Conservation (phyloP, 2,329 filamentous ascomycete genomes). For the Aspergillus candidus region DNA sequence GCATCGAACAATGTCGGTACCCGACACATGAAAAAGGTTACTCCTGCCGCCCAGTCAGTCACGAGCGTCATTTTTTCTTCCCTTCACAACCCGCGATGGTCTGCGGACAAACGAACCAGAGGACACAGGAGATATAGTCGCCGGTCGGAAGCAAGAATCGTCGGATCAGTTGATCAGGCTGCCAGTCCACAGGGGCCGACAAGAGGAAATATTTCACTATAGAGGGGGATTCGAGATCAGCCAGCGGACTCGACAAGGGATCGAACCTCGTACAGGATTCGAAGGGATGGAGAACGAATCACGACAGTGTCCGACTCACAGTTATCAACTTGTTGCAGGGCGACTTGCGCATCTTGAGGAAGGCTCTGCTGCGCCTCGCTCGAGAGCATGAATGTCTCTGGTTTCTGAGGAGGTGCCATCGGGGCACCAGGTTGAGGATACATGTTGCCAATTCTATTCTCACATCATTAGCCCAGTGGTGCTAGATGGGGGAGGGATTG, state of each 20-base stretch:
- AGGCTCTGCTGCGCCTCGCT: constrained; percentile 94
- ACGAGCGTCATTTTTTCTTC: constrained; percentile 2
- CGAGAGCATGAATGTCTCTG: constrained; percentile 97
- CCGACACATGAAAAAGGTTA: constrained; percentile 98
- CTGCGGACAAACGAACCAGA: constrained; percentile 59
- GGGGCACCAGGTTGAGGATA: constrained; percentile 71
- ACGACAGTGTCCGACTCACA: constrained; percentile 52
- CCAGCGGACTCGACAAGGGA: neutral
- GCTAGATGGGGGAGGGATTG: constrained; percentile 16
- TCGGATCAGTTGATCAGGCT: constrained; percentile 90
- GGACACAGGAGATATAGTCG: constrained; percentile 96
- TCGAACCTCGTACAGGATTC: neutral
- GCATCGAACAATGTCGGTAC: constrained; percentile 97
- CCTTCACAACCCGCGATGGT: constrained; percentile 5
- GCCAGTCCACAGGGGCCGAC: constrained; percentile 96
- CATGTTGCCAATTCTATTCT: constrained; percentile 46
- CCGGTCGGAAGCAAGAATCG: constrained; percentile 92
- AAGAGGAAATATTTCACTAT: constrained; percentile 99
- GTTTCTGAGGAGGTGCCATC: constrained; percentile 91
- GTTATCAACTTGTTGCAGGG: constrained; percentile 96
- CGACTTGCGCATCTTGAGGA: constrained; percentile 93
- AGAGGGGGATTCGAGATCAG: constrained; percentile 11
- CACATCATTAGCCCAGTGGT: constrained; percentile 16
- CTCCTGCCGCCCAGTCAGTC: constrained; percentile 54
- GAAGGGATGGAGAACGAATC: neutral